Evolutionary conservation across 169 alveolate species (phyloP).

Genomic region (Cryptosporidium sp.): DNA sequence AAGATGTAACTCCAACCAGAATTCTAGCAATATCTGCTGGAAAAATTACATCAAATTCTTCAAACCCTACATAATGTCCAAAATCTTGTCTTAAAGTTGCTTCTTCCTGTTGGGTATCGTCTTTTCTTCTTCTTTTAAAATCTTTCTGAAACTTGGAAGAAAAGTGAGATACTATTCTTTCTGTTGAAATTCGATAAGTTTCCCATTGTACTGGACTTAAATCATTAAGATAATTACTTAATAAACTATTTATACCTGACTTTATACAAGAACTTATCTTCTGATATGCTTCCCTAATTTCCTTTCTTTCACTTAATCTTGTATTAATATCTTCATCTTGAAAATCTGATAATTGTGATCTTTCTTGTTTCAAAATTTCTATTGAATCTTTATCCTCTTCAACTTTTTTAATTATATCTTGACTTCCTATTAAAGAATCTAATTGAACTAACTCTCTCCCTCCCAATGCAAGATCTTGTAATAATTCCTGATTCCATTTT

Average conservation of each 20-base stretch:
- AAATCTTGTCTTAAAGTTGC: not conserved
- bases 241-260: slow-evolving; percentile 6
- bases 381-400: not conserved
- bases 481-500: not conserved
- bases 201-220: slow-evolving; percentile 61
- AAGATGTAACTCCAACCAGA: slow-evolving; percentile 35
- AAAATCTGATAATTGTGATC: no score
- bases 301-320: not conserved
- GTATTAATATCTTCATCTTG: not conserved
- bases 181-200: slow-evolving; percentile 22
- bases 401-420: not conserved
- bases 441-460: not conserved
- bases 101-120: not conserved
- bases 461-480: not conserved
- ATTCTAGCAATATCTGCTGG: slow-evolving; percentile 48
- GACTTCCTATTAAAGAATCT: not conserved
- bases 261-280: slow-evolving; percentile 28
- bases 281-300: not conserved
- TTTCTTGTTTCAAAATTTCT: not conserved
- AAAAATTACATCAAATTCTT: slow-evolving; percentile 27
- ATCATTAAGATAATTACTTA: not conserved
- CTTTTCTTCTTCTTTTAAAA: not conserved
- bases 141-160: slow-evolving; percentile 8
- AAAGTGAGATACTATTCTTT: not conserved
- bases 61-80: slow-evolving; percentile 1